Evolutionary conservation across 768 basidiomycete genomes (phyloP).

Genomic region (Suillus fuscotomentosus): DNA sequence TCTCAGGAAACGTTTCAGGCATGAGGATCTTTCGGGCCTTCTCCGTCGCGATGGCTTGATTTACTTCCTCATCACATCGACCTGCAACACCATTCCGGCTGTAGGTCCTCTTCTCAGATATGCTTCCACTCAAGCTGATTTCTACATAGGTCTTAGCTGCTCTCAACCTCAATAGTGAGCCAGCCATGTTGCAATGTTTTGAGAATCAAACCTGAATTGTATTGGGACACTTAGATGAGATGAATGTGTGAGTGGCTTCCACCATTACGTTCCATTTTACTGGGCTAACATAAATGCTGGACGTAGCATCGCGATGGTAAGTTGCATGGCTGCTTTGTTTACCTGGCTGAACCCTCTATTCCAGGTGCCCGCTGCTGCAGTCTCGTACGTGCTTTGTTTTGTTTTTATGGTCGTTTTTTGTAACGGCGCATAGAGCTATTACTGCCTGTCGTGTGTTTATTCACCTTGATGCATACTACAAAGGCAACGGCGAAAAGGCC

Average conservation of each 20-base stretch:
- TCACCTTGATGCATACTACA: conserved; percentile 56
- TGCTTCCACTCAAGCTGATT: not conserved
- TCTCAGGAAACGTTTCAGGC: conserved; percentile 42
- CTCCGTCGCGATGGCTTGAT: conserved; percentile 74
- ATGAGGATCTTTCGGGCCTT: conserved; percentile 64
- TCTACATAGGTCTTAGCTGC: conserved; percentile 50
- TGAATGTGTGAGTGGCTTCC: conserved; percentile 54
- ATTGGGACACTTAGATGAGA: conserved; percentile 39
- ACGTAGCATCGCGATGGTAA: conserved; percentile 52
- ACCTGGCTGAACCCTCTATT: not conserved
- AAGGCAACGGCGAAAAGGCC: conserved; percentile 7
- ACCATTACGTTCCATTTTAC: not conserved
- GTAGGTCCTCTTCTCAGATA: conserved; percentile 36
- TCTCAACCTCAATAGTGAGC: conserved; percentile 58
- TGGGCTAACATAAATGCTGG: not conserved
- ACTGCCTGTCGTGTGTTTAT: conserved; percentile 71
- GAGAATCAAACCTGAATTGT: conserved; percentile 7
- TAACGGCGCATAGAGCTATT: conserved; percentile 35
- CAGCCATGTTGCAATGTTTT: not conserved
- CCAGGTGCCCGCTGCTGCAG: conserved; percentile 64
- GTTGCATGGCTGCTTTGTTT: conserved; percentile 13
- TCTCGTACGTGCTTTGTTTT: conserved; percentile 45
- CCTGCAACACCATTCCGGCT: conserved; percentile 66
- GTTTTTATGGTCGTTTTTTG: conserved; percentile 4
- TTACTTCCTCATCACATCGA: conserved; percentile 65